Conservation (phyloP, 2,329 filamentous ascomycete genomes). For the Colletotrichum gloeosporioides region DNA sequence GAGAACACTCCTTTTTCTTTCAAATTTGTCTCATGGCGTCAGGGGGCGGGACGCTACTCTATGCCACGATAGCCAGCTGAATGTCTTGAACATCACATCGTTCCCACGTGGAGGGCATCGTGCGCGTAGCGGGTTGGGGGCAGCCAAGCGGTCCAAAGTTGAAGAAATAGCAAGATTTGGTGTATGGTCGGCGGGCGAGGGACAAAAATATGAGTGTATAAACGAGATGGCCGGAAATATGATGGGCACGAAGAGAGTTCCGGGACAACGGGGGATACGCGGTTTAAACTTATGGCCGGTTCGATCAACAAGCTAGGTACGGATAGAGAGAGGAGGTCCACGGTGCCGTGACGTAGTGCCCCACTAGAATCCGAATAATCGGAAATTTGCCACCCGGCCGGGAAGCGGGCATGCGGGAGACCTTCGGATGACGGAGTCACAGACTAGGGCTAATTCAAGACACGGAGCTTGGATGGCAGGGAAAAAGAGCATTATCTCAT, state of each 20-base stretch:
- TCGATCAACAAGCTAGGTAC: background rate
- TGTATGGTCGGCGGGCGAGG: background rate
- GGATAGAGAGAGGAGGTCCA: background rate
- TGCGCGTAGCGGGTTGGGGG: background rate
- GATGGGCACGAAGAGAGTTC: background rate
- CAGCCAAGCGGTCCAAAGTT: background rate
- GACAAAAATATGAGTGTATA: background rate
- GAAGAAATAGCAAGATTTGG: background rate
- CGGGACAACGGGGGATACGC: background rate
- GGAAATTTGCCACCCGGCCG: constrained; percentile 1
- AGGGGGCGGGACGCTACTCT: background rate
- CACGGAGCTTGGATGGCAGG: background rate
- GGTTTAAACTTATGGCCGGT: constrained; percentile 3
- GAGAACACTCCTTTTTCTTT: background rate
- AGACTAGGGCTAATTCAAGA: background rate
- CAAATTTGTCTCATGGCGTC: background rate
- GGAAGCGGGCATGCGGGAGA: background rate
- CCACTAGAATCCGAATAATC: constrained; percentile 5
- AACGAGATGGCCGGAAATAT: background rate
- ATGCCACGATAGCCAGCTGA: background rate
- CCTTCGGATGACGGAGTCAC: constrained; percentile 3
- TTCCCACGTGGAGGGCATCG: background rate
- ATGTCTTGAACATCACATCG: background rate
- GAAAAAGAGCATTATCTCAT: constrained; percentile 6
- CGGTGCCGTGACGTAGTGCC: constrained; percentile 12